phyloP scores from a whole-genome alignment of 2,329 filamentous ascomycete species.

The Fusarium marasasianum region DNA sequence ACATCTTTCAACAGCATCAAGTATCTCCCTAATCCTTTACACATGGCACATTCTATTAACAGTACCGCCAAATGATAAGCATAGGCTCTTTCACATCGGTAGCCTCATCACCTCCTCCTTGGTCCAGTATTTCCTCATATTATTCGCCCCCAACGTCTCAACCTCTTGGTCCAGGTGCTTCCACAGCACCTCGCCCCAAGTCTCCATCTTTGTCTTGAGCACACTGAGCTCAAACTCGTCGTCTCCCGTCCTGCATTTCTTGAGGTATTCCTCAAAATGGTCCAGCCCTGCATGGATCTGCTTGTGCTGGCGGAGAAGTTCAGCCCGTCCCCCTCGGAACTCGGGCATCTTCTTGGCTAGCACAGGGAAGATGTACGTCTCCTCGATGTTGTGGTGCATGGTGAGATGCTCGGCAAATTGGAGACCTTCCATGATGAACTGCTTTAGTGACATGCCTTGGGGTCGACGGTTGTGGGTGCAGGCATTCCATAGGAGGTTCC shows the following conservation, averaged over 20 bases:
- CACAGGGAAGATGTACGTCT: conserved; percentile 80
- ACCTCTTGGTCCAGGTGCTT: conserved; percentile 88
- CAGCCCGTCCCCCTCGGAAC: conserved; percentile 65
- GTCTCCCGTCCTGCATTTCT: conserved; percentile 70
- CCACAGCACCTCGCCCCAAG: conserved; percentile 83
- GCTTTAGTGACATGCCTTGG: conserved; percentile 69
- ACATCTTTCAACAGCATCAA: background rate
- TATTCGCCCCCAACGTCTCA: conserved; percentile 75
- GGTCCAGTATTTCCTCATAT: conserved; percentile 87
- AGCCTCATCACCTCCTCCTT: conserved; percentile 76
- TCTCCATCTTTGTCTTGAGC: conserved; percentile 77
- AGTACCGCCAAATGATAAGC: conserved; percentile 2
- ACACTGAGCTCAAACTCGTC: conserved; percentile 64
- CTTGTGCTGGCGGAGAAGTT: conserved; percentile 78
- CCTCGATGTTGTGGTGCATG: conserved; percentile 84
- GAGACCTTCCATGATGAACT: conserved; percentile 75
- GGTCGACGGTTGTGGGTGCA: conserved; percentile 69
- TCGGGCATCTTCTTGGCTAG: conserved; percentile 82
- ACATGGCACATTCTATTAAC: background rate
- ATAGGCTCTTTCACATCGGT: conserved; percentile 64
- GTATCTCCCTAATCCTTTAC: background rate
- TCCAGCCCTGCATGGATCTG: conserved; percentile 82
- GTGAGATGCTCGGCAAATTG: conserved; percentile 76
- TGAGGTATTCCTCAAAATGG: conserved; percentile 71
- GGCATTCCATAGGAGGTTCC: conserved; percentile 75